Base-by-base conservation (phyloP, 768 basidiomycete species). In the Hygrophoropsis aurantiaca region DNA sequence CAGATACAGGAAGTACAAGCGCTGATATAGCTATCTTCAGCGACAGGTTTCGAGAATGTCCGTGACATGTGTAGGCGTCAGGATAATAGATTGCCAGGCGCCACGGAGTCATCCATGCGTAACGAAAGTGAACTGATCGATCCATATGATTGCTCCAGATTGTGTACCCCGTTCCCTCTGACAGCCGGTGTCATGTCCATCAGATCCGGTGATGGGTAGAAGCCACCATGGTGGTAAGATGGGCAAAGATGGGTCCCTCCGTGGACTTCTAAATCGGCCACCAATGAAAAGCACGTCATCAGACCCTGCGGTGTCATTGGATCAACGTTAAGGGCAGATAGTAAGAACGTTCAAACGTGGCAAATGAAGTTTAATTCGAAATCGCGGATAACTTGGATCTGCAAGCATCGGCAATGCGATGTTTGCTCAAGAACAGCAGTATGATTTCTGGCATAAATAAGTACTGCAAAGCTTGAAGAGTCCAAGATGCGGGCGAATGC, bases 401-500 rank as follows among this genome's bases (percentile, higher is more conserved):
- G 43, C 41, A 44, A 41, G 33, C 32, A 44, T 44, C 32, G 43
- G 11, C 32, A 26, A 9, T 30, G 27, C n/a, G n/a, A n/a, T n/a
- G n/a, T n/a, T 43, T 32, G 11, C 26, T 18, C 23, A 9, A 7
- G 23, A n/a, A 11, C 24, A 16, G 25, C 57, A 59, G 56, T 19
- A 35, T 13, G 32, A 40, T 59, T 59, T 50, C 47, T 46, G 8
- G 16, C 15, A 54, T 62, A 63, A 60, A 61, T 60, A 60, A 13
- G 38, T 42, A 41, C 27, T 36, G 23, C 44, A 41, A 38, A 36
- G 42, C 44, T 60, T 51, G 53, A 34, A 44, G 24, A 23, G 32
- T 25, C 44, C 21, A 6, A n/a, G n/a, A 44, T 48, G 42, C 63
- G 40, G 51, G 52, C 50, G 49, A 40, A 11, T 53, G 59, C 47